Evolutionary conservation across 208 protist genomes (phyloP), one percentile per base, ranked within the genome.

Genomic region (Leishmania tarentolae): DNA sequence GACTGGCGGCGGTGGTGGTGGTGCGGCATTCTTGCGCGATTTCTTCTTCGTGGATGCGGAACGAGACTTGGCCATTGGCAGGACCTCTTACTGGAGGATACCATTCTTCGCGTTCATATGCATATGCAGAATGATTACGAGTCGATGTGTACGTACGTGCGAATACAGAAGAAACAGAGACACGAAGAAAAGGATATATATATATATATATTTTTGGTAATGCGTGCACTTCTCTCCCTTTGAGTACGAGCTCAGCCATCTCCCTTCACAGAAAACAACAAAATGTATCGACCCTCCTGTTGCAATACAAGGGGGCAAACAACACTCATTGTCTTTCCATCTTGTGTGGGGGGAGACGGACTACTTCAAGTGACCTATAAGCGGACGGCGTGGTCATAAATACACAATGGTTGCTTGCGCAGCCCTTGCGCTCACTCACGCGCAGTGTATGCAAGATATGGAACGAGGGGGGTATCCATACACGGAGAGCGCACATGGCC

Each of bases 1-100:
- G 8, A 85, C 86, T 15, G 93, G 93, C 2, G 93, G 93, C 21
- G 88, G 87, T 9, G 91, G 89, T 11, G 89, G 91, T 7, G 93
- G 89, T 37, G 66, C 76, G 13, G 72, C 79, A 21, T 56, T 78
- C 74, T 85, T 88, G 57, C 88, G 90, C 37, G 65, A 76, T 46
- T 87, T 86, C n/a, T 87, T 86, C n/a, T 77, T 86, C 46, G 71
- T 68, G 0, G 79, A 83, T 15, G 46, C 15, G 28, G 76, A 65
- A 0, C 66, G 53, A 13, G 84, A 68, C 44, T 56, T 72, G 24
- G 78, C 46, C 83, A 83, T 87, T 15, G 17, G n/a, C 5, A 40
- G 17, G 42, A 24, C 42, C 17, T n/a, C 15, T 53, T 73, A 53
- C 7, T 7, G 24, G 28, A 35, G 24, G 44, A 31, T 52, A 4